Evolutionary conservation across 805 yeast genomes (phyloP).

Genomic region (Barnettozyma sucrosica): DNA sequence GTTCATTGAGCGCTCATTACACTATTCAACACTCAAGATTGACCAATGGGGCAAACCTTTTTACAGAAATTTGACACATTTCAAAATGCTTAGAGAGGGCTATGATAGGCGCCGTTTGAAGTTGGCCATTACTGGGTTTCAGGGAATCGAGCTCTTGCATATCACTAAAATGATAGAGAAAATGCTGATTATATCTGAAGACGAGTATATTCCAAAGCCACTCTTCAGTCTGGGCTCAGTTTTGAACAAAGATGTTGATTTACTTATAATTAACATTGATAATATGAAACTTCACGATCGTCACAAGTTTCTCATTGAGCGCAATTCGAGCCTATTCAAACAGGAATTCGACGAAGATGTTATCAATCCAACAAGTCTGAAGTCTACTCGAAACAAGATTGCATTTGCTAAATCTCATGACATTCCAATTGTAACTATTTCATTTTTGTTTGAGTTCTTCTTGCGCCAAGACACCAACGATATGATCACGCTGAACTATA

Average conservation of each 20-base stretch:
- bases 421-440: constrained; percentile 52
- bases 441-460: constrained; percentile 48
- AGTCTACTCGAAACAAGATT: constrained; percentile 48
- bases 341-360: constrained; percentile 19
- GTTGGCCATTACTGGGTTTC: constrained; percentile 61
- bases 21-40: constrained; percentile 39
- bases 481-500: constrained; percentile 33
- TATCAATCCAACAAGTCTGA: constrained; percentile 22
- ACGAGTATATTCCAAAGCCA: constrained; percentile 14
- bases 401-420: constrained; percentile 52
- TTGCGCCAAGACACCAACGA: constrained; percentile 29
- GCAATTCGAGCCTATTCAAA: constrained; percentile 24
- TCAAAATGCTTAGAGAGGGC: constrained; percentile 1
- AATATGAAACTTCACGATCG: constrained; percentile 5
- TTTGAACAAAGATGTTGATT: constrained; percentile 57
- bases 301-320: constrained; percentile 23
- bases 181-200: constrained; percentile 44
- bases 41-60: constrained; percentile 65
- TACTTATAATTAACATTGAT: constrained; percentile 46
- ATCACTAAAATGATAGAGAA: constrained; percentile 51
- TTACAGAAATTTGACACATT: constrained; percentile 18
- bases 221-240: constrained; percentile 21
- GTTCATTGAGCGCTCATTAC: constrained; percentile 70
- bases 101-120: constrained; percentile 16
- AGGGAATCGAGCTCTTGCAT: constrained; percentile 72